Evolutionary conservation across 805 yeast genomes (phyloP).

Genomic region (Starmerella powellii): DNA sequence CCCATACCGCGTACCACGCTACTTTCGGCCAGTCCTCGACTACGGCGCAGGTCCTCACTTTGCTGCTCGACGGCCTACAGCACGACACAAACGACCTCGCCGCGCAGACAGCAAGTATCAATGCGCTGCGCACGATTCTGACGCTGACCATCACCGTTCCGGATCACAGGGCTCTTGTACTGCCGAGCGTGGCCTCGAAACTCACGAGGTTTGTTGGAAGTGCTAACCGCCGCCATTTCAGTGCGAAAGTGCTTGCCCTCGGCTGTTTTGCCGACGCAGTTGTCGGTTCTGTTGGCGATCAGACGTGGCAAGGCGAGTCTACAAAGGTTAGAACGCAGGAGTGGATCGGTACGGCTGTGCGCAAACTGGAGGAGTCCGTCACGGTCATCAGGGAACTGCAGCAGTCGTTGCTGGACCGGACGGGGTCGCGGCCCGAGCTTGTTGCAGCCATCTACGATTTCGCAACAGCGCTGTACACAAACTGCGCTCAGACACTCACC

Average conservation of each 20-base stretch:
- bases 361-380: conserved; percentile 6
- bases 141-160: conserved; percentile 7
- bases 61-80: conserved; percentile 21
- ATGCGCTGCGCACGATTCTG: conserved; percentile 14
- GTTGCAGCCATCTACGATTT: conserved; percentile 3
- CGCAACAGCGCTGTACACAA: background rate
- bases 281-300: conserved; percentile 3
- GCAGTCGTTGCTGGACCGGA: background rate
- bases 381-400: conserved; percentile 3
- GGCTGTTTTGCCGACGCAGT: conserved; percentile 3
- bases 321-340: conserved; percentile 2
- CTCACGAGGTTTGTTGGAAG: conserved; percentile 14
- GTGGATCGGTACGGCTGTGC: conserved; percentile 9
- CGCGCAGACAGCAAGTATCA: conserved; percentile 20
- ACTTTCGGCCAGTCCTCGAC: conserved; percentile 19
- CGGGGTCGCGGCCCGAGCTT: conserved; percentile 8
- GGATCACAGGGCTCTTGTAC: conserved; percentile 15
- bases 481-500: background rate
- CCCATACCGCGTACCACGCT: conserved; percentile 5
- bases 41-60: conserved; percentile 20
- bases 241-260: conserved; percentile 12
- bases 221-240: conserved; percentile 13
- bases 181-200: conserved; percentile 19
- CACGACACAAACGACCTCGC: conserved; percentile 13
- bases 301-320: background rate